Evolutionary conservation across 352 stramenopile genomes (phyloP), one percentile per base, ranked within the genome.

Genomic region (Blastocystis sp.): DNA sequence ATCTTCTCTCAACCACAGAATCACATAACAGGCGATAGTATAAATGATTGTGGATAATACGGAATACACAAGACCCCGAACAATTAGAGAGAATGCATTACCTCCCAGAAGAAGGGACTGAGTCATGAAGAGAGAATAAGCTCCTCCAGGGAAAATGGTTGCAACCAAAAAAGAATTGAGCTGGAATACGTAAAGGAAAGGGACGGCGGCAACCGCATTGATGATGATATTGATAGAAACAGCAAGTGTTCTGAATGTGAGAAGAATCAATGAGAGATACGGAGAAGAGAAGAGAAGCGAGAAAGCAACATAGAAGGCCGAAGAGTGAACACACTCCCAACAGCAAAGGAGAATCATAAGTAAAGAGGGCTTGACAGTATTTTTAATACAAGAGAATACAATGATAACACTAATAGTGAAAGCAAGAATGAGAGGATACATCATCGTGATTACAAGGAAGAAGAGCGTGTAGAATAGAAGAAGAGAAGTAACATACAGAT

Each of bases 401-500:
- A 79, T 57, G 35, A 60, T 44, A 6, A 79, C 33, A 70, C n/a
- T 48, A 44, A 1, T 48, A 37, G 15, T 48, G 6, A 22, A 37
- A 22, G 24, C 2, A 70, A 3, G 7, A 48, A 22, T 40, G 35
- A 0, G 9, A 11, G 59, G 0, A 6, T 17, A 79, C 19, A 79
- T 57, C 24, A 27, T 7, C 17, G 19, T 40, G 4, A 79, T 33
- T 13, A 53, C n/a, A 24, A 57, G 1, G 5, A 79, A 58, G 68
- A 79, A 56, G 1, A 79, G 27, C 15, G 68, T 59, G 40, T 37
- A 79, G 68, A 79, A 79, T 19, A 79, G 15, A 24, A 59, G 44
- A n/a, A 79, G 68, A 58, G 40, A 35, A 4, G 42, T 35, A 1
- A 35, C 42, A 35, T 79, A 79, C 5, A 60, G 40, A 56, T 3